Evolutionary conservation across 495 filamentous ascomycete genomes (phyloP).

Genomic region (Saxophila tyrrhenica): DNA sequence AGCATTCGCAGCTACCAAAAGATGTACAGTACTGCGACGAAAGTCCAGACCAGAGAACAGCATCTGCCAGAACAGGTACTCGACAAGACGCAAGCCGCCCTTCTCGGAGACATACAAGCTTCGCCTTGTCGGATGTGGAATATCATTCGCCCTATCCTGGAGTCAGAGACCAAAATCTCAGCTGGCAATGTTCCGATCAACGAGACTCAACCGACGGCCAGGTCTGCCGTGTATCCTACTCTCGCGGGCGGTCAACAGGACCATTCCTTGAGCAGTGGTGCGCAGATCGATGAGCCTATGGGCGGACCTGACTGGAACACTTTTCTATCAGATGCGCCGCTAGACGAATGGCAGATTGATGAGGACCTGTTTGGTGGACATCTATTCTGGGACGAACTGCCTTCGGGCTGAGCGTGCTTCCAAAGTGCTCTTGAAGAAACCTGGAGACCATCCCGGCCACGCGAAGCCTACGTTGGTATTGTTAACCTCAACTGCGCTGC

Average conservation of each 20-base stretch:
- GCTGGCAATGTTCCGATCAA: too few relatives aligned
- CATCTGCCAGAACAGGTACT: background rate
- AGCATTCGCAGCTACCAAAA: background rate
- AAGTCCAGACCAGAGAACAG: background rate
- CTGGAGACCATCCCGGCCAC: too few relatives aligned
- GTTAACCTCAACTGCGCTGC: too few relatives aligned
- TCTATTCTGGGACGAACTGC: conserved; percentile 8
- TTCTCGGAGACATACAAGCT: background rate
- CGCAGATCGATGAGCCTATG: background rate
- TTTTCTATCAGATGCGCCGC: background rate
- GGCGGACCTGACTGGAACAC: background rate
- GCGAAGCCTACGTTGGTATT: too few relatives aligned
- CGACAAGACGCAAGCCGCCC: background rate
- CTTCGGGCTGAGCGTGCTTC: too few relatives aligned
- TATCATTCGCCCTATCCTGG: background rate
- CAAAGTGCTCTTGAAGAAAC: too few relatives aligned
- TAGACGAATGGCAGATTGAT: background rate
- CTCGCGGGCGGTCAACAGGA: background rate
- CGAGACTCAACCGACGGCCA: too few relatives aligned
- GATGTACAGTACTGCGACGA: background rate
- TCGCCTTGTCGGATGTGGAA: background rate
- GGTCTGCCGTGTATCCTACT: too few relatives aligned
- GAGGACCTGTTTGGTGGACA: background rate
- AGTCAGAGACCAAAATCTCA: too few relatives aligned
- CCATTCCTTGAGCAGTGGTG: background rate